Evolutionary conservation across 768 basidiomycete genomes (phyloP), one percentile per base, ranked within the genome.

Genomic region (Kwoniella mangroviensis): DNA sequence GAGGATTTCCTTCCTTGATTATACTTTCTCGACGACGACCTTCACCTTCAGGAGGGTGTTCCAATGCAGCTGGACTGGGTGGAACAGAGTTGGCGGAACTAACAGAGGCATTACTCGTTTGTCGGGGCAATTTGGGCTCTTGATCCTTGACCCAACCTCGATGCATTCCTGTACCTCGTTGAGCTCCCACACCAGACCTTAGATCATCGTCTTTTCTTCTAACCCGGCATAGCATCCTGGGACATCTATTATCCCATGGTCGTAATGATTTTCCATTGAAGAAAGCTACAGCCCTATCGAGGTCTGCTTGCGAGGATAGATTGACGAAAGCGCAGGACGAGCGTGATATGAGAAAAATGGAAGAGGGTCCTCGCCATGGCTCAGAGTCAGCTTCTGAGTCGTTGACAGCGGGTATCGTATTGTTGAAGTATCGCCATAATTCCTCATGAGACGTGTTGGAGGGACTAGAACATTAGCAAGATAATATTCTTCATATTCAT

Each of bases 321-420:
- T 98, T 98, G 82, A 96, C 88, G 78, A 98, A 98, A 4, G 92
- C 93, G 83, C 95, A 98, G 77, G 89, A 92, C 2, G 94, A 95
- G n/a, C 93, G 89, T n/a, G 90, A 87, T 75, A 98, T 98, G 63
- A 94, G 88, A 84, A 96, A 97, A 69, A 98, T 89, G 13, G 92
- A 94, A 1, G 90, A 81, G 0, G 97, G 88, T 9, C 92, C 92
- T 52, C 85, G 85, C 67, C 77, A 80, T 9, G 68, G 68, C 28
- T 66, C 70, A 3, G 61, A 26, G 2, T 74, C 67, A 12, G 60
- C 28, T 0, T 75, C 68, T 13, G 73, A 28, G 7, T 56, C 56
- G 0, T 56, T 58, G 0, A 77, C 75, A 1, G 71, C 17, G 1
- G 82, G 78, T 6, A 75, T 79, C 70, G 81, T 66, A 58, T 83